Conservation (phyloP, 768 basidiomycete species). For the Gloeophyllum trabeum region DNA sequence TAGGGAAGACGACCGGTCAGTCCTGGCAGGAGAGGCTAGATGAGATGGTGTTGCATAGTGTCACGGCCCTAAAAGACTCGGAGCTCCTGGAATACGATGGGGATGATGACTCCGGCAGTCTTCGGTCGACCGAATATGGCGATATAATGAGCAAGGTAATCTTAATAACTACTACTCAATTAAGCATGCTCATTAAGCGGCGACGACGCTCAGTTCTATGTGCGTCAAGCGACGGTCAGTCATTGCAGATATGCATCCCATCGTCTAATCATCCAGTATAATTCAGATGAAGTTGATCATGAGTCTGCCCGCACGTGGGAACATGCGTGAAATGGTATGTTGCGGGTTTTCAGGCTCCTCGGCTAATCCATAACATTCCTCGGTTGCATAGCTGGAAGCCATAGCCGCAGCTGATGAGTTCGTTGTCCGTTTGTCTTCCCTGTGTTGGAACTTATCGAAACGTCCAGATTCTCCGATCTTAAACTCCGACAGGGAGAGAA, state of each 20-base stretch:
- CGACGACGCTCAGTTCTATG: slow-evolving; percentile 45
- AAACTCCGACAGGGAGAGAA: slow-evolving; percentile 73
- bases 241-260: slow-evolving; percentile 1
- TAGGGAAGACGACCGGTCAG: slow-evolving; percentile 41
- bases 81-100: slow-evolving; percentile 40
- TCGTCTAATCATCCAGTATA: slow-evolving; percentile 5
- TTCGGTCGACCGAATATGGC: slow-evolving; percentile 64
- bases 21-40: slow-evolving; percentile 66
- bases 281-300: slow-evolving; percentile 64
- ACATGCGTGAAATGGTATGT: slow-evolving; percentile 55
- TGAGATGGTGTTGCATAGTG: slow-evolving; percentile 59
- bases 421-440: background rate
- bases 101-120: slow-evolving; percentile 24
- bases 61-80: slow-evolving; percentile 46
- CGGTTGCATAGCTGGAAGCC: slow-evolving; percentile 8
- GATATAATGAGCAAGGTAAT: slow-evolving; percentile 81
- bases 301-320: slow-evolving; percentile 40
- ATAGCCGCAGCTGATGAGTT: slow-evolving; percentile 15
- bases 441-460: slow-evolving; percentile 3
- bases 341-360: background rate
- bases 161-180: slow-evolving; percentile 1
- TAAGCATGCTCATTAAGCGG: slow-evolving; percentile 4
- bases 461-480: slow-evolving; percentile 47
- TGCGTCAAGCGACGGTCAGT: slow-evolving; percentile 55
- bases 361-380: background rate